Evolutionary conservation across 2,329 filamentous ascomycete genomes (phyloP).

Genomic region (Eutypa lata): DNA sequence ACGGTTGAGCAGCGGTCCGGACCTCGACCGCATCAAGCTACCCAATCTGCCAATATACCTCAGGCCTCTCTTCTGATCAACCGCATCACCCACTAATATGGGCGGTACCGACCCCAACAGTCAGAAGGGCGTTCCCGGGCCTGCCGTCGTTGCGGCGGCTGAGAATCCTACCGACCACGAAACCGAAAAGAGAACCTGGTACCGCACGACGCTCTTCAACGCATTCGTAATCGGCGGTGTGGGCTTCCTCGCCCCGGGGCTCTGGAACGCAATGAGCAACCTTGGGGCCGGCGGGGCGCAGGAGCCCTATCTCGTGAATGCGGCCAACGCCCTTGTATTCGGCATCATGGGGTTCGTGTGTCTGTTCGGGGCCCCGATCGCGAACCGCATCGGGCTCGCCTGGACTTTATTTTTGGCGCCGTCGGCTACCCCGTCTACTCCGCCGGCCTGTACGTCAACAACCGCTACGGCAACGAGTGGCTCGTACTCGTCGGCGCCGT

Average conservation of each 20-base stretch:
- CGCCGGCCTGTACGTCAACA: conserved; percentile 35
- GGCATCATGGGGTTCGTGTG: conserved; percentile 33
- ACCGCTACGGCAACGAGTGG: conserved; percentile 56
- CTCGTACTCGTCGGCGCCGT: conserved; percentile 66
- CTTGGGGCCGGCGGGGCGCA: conserved; percentile 51
- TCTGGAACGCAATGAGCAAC: conserved; percentile 56
- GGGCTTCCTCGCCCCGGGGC: conserved; percentile 46
- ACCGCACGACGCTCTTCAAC: conserved; percentile 51
- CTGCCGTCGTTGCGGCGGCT: too few species aligned
- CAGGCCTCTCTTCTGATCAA: too few species aligned
- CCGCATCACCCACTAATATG: too few species aligned
- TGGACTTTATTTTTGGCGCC: conserved; percentile 32
- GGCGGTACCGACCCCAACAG: too few species aligned
- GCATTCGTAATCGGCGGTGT: conserved; percentile 50
- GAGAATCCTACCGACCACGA: too few species aligned
- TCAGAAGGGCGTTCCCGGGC: too few species aligned
- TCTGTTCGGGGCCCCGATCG: conserved; percentile 29
- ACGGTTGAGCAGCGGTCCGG: too few species aligned
- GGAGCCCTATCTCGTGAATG: conserved; percentile 43
- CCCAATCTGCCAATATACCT: too few species aligned
- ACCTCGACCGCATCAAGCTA: too few species aligned
- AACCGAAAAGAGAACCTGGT: conserved; percentile 36
- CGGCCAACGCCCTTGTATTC: conserved; percentile 34
- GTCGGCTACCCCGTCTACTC: conserved; percentile 33
- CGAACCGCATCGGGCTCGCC: conserved; percentile 30